Percentiles rank a stretch among this genome's conserved stretches.
phyloP scores from a whole-genome alignment of 179 eudicot genomes.

The Carnegiea gigantea region DNA sequence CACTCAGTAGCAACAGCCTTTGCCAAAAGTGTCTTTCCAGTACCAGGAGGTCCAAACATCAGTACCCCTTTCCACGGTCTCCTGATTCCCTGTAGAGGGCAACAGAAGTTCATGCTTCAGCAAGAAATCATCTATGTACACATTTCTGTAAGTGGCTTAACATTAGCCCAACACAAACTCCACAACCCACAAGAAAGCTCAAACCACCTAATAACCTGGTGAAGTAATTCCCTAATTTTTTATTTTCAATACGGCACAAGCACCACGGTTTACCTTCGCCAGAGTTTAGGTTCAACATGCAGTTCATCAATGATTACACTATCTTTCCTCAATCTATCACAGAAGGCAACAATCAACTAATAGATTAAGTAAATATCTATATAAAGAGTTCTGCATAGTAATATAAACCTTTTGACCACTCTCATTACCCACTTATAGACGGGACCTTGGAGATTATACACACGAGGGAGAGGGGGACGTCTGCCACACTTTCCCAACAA shows the following conservation, averaged over 20 bases:
- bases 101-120: constrained; percentile 11
- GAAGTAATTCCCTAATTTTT: background rate
- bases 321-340: constrained; percentile 2
- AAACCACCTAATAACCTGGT: background rate
- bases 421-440: background rate
- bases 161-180: background rate
- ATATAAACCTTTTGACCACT: background rate
- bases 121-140: constrained; percentile 9
- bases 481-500: too few species aligned
- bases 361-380: background rate
- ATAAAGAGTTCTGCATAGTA: background rate
- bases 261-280: background rate
- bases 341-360: background rate
- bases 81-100: constrained; percentile 72
- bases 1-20: constrained; percentile 99
- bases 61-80: constrained; percentile 99
- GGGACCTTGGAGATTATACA: too few species aligned
- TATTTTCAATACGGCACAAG: background rate
- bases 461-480: too few species aligned
- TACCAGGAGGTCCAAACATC: constrained; percentile 99
- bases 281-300: background rate
- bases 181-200: background rate
- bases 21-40: constrained; percentile 97
- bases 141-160: background rate
- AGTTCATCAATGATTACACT: background rate